These are phyloP conservation scores for Diplodia corticola DNA, from an alignment of 2,329 filamentous ascomycete species.

Conservation along the genomic window DNA sequence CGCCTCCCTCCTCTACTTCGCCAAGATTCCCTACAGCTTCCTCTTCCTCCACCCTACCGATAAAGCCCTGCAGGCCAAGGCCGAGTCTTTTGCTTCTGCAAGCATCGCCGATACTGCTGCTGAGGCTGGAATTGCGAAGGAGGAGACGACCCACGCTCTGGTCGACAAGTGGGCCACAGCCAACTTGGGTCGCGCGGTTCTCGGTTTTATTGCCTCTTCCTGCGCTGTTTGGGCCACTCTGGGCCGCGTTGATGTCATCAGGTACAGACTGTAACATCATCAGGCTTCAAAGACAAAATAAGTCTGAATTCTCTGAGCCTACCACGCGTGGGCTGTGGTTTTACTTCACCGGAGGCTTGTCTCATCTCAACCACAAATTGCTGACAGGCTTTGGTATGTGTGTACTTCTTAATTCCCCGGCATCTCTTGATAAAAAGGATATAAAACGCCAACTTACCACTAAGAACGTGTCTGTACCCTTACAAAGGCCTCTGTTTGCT, in stretches of 20 bases:
- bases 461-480: too few relatives aligned
- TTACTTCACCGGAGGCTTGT: not conserved
- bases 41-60: constrained; percentile 52
- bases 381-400: not conserved
- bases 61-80: constrained; percentile 49
- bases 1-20: constrained; percentile 48
- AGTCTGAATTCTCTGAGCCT: not conserved
- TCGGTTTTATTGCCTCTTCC: constrained; percentile 29
- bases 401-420: not conserved
- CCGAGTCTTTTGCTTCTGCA: constrained; percentile 28
- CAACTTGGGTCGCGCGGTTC: constrained; percentile 49
- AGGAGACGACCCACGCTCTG: constrained; percentile 52
- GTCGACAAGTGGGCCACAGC: constrained; percentile 58
- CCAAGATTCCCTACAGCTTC: constrained; percentile 56
- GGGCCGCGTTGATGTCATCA: constrained; percentile 18
- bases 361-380: not conserved
- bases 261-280: not conserved
- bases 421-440: not conserved
- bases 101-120: constrained; percentile 41
- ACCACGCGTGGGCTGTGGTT: not conserved
- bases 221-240: constrained; percentile 33
- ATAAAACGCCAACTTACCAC: too few relatives aligned
- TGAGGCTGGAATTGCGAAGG: constrained; percentile 39
- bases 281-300: not conserved
- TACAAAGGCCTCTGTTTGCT: too few relatives aligned